Base-by-base conservation (phyloP, 352 stramenopile species). In the Halophytophthora batemanensis region DNA sequence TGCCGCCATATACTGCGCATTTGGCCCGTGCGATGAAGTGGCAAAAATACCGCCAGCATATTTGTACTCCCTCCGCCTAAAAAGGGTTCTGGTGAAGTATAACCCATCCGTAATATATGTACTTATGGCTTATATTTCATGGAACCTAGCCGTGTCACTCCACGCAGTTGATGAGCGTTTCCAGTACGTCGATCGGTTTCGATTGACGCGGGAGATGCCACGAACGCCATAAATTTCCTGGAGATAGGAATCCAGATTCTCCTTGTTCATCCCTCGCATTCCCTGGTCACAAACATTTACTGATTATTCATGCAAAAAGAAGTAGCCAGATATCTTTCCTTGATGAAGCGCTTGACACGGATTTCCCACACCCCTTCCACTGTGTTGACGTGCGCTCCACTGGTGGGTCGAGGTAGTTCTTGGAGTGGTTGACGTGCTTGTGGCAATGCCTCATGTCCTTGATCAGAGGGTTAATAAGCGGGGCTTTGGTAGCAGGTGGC, bases 301-400 rank as follows among this genome's bases (percentile, higher is more conserved):
- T 38, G 15, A 38, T 3, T 17, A 38, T 6, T 38, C 11, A n/a
- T n/a, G 15, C 33, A 38, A 38, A 3, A 14, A 38, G 3, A 38
- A 38, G n/a, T 31, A 31, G 25, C 25, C 25, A 38, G 15, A 38
- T 13, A 17, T 4, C 33, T 14, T 35, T 21, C 23, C 39, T 56
- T 60, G 14, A 60, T 54, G 25, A 53, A 42, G 3, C 40, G n/a
- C 40, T 68, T 63, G 13, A 59, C 46, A 7, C 51, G 47, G 1
- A 47, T 43, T 25, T 61, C 50, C 50, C 41, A 69, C 2, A 54
- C 34, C 0, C 50, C 55, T 37, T 69, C 54, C n/a, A 69, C 57
- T 0, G 50, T 61, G 36, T 61, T 66, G 1, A 48, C 63, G 39
- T 58, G 56, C 1, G 56, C 56, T 0, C 56, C 56, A 2, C 38